phyloP scores from a whole-genome alignment of 2,329 filamentous ascomycete genomes.

The Colletotrichum nymphaeae region DNA sequence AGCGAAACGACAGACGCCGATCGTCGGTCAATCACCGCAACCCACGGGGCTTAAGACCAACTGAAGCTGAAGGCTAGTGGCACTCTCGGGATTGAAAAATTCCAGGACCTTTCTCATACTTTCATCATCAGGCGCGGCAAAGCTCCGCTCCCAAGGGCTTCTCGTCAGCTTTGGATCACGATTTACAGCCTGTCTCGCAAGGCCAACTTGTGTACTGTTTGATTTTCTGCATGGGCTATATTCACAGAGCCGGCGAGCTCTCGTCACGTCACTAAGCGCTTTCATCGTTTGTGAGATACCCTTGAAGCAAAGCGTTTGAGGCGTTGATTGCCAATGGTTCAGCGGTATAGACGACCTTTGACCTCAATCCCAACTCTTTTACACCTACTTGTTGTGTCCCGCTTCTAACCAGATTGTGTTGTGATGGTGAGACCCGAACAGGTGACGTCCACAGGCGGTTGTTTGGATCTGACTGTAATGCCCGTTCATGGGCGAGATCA shows the following conservation, averaged over 20 bases:
- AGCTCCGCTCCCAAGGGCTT: neutral
- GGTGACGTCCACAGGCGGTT: neutral
- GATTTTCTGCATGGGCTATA: neutral
- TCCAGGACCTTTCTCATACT: neutral
- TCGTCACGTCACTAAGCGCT: neutral
- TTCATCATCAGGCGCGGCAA: neutral
- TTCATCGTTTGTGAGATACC: constrained; percentile 26
- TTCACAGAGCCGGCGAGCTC: neutral
- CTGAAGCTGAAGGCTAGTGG: neutral
- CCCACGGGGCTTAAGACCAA: neutral
- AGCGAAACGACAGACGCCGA: neutral
- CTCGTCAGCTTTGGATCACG: neutral
- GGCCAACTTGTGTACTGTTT: neutral
- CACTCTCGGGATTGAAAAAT: neutral
- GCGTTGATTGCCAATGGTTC: neutral
- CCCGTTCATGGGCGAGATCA: neutral
- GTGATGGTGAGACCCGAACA: neutral
- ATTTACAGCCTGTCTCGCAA: neutral
- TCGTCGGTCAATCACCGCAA: neutral
- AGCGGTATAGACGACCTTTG: constrained; percentile 1
- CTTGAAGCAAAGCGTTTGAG: constrained; percentile 20
- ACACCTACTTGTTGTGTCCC: neutral
- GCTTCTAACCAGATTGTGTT: neutral
- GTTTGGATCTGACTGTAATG: neutral
- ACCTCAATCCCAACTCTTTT: neutral